Evolutionary conservation across 1,139 yeast species (phyloP).

Genomic region (Tardiomyces blankii): DNA sequence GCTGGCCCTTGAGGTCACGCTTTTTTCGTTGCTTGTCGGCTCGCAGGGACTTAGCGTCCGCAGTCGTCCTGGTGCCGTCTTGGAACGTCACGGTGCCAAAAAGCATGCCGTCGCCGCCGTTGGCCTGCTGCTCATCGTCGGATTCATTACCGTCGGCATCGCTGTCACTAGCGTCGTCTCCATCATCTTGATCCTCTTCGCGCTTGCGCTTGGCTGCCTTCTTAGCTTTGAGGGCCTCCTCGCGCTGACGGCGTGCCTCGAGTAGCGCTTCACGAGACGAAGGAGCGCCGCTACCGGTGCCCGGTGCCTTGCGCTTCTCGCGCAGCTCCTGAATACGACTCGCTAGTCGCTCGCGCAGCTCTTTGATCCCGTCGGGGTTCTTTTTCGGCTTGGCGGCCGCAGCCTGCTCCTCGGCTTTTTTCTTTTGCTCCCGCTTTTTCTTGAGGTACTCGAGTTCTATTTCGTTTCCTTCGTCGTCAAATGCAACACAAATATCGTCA

Average conservation of each 20-base stretch:
- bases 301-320: conserved; percentile 87
- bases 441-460: conserved; percentile 17
- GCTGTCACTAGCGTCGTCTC: conserved; percentile 7
- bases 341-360: conserved; percentile 60
- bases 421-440: conserved; percentile 1
- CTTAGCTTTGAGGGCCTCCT: conserved; percentile 35
- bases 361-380: conserved; percentile 23
- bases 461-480: conserved; percentile 74
- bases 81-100: conserved; percentile 76
- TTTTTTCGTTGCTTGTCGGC: conserved; percentile 44
- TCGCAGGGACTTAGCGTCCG: conserved; percentile 57
- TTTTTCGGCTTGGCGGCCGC: conserved; percentile 6
- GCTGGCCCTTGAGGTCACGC: conserved; percentile 79
- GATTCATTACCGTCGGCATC: conserved; percentile 27
- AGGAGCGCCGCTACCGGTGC: conserved; percentile 74
- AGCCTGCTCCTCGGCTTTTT: conserved; percentile 5
- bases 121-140: conserved; percentile 25
- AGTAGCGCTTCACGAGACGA: conserved; percentile 37
- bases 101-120: conserved; percentile 37
- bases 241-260: conserved; percentile 25
- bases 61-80: conserved; percentile 74
- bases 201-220: conserved; percentile 34
- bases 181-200: conserved; percentile 23
- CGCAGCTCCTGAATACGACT: conserved; percentile 57
- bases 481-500: conserved; percentile 40